These are phyloP conservation scores for Russula emetica DNA, from an alignment of 768 basidiomycete species.

Conservation along the genomic window DNA sequence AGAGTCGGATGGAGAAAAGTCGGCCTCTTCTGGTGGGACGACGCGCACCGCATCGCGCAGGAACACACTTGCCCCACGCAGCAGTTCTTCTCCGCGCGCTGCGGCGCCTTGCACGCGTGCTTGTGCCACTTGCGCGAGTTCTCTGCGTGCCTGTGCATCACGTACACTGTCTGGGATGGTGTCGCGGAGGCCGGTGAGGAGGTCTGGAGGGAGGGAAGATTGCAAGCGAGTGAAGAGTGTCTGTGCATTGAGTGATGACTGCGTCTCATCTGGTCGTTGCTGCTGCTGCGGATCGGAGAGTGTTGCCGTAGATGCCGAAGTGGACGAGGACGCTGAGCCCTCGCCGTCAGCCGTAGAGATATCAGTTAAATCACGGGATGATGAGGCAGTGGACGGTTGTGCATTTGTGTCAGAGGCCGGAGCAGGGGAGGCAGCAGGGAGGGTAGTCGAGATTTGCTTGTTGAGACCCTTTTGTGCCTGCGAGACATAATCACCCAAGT, in stretches of 20 bases:
- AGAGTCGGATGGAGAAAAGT: not conserved
- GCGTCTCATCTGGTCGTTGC: slow-evolving; percentile 1
- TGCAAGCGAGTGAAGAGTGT: slow-evolving; percentile 68
- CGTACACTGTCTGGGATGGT: slow-evolving; percentile 52
- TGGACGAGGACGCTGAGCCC: slow-evolving; percentile 28
- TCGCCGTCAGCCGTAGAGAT: slow-evolving; percentile 28
- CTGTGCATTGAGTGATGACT: slow-evolving; percentile 32
- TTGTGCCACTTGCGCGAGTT: slow-evolving; percentile 66
- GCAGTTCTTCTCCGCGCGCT: slow-evolving; percentile 46
- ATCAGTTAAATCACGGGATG: slow-evolving; percentile 29
- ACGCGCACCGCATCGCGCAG: slow-evolving; percentile 85
- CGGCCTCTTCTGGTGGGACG: slow-evolving; percentile 67
- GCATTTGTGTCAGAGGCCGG: slow-evolving; percentile 19
- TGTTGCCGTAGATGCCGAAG: slow-evolving; percentile 23
- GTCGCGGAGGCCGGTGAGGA: slow-evolving; percentile 62
- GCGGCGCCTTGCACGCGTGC: slow-evolving; percentile 55
- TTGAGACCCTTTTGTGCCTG: slow-evolving; percentile 77
- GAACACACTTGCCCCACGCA: slow-evolving; percentile 53
- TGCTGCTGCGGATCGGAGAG: slow-evolving; percentile 9
- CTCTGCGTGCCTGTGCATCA: slow-evolving; percentile 53
- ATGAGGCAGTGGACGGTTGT: slow-evolving; percentile 28
- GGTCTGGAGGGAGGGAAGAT: slow-evolving; percentile 67
- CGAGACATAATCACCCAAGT: slow-evolving; percentile 64
- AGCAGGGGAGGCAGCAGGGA: not conserved
- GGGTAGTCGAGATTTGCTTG: slow-evolving; percentile 49